Evolutionary conservation across 139 green algal species (phyloP), one percentile per base, ranked within the genome.

Genomic region (Chloropicon primus): DNA sequence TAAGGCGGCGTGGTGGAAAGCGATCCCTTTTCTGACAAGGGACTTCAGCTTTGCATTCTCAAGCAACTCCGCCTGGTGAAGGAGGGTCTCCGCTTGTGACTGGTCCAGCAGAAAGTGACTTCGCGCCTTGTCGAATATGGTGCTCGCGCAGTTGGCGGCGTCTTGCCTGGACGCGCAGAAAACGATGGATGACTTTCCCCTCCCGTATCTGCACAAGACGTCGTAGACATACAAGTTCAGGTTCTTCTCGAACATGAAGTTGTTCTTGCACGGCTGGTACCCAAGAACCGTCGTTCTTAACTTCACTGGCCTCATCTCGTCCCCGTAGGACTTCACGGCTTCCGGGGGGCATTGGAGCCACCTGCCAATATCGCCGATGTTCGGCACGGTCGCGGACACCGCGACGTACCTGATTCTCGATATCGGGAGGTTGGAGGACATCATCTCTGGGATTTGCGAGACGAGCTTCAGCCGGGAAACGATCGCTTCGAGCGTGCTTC

Each of bases 81-180:
- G 26, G 10, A 62, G 41, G 41, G 5, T 17, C 41, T 5, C 41
- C 5, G 41, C 41, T 17, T 62, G 41, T 5, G 17, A 17, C 41
- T 62, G 10, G 41, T 62, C 41, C 17, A n/a, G 41, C 41, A 62
- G 17, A 17, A 62, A 62, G 41, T 62, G 41, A 17, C 17, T 62
- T 5, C 41, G 10, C 10, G 41, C 41, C 41, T 17, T 62, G 41
- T 62, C 41, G 10, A 62, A 62, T 5, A 62, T 62, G 10, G 41
- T 17, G 41, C 10, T n/a, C 10, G 41, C 41, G 41, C 41, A 62
- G 10, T 62, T 62, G 41, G 41, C 41, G 41, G 41, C 5, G 41
- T 62, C 41, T 17, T 62, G 41, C 41, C 93, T 80, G 3, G 88
- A 93, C 80, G 84, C 89, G 91, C 95, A 98, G 79, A 99, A 99